Evolutionary conservation across 2,329 filamentous ascomycete genomes (phyloP).

Genomic region (Coniella vitis): DNA sequence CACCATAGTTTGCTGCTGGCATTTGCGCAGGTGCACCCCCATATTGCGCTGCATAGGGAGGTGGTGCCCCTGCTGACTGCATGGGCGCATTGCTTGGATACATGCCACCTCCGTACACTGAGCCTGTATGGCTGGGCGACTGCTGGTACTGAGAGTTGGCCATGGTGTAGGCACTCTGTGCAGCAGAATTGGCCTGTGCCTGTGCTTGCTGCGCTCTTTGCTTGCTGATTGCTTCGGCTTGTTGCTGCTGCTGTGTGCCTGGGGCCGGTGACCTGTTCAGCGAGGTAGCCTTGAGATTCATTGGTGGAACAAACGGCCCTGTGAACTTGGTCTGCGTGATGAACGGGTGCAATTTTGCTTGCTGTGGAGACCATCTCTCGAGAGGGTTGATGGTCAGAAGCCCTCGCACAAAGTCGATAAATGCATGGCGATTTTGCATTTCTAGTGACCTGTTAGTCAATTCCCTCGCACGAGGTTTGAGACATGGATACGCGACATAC

Average conservation of each 20-base stretch:
- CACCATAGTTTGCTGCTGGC: conserved; percentile 56
- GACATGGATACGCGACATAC: conserved; percentile 43
- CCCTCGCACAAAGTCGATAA: conserved; percentile 96
- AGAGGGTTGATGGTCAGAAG: conserved; percentile 90
- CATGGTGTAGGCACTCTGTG: conserved; percentile 58
- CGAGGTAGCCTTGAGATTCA: conserved; percentile 87
- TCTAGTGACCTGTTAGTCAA: conserved; percentile 47
- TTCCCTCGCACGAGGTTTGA: neutral
- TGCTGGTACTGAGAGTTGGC: conserved; percentile 44
- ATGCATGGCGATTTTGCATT: conserved; percentile 96
- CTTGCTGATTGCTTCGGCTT: conserved; percentile 89
- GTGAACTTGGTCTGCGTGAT: conserved; percentile 98
- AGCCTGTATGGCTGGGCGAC: conserved; percentile 25
- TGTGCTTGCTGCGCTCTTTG: conserved; percentile 72
- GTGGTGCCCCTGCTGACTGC: conserved; percentile 50
- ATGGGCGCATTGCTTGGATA: conserved; percentile 43
- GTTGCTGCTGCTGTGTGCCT: conserved; percentile 90
- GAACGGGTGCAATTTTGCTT: conserved; percentile 94
- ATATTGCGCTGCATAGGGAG: conserved; percentile 67
- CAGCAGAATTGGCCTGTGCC: conserved; percentile 61
- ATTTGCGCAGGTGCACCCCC: conserved; percentile 48
- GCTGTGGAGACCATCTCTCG: conserved; percentile 94
- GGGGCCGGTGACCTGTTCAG: conserved; percentile 83
- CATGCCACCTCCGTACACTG: conserved; percentile 40
- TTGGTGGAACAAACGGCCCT: conserved; percentile 90